Evolutionary conservation across 345 rosid species (phyloP).

Genomic region (Citrus unshiu): DNA sequence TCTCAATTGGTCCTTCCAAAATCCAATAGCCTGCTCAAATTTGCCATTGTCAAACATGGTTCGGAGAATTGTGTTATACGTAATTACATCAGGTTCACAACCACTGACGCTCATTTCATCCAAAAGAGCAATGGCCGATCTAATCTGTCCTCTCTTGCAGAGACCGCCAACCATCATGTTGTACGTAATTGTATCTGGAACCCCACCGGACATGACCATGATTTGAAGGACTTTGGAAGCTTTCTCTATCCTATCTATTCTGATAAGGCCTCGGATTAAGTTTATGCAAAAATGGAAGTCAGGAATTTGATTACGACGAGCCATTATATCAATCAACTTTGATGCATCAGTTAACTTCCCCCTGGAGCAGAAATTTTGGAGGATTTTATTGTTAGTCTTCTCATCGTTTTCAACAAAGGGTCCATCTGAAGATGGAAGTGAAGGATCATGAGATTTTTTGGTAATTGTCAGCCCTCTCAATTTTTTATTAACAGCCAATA

Average conservation of each 20-base stretch:
- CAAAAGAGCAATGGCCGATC: slow-evolving; percentile 53
- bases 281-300: slow-evolving; percentile 62
- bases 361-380: slow-evolving; percentile 47
- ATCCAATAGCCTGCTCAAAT: slow-evolving; percentile 55
- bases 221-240: slow-evolving; percentile 54
- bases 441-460: slow-evolving; percentile 23
- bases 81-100: slow-evolving; percentile 72
- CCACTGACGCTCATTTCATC: slow-evolving; percentile 81
- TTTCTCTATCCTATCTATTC: slow-evolving; percentile 49
- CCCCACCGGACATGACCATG: slow-evolving; percentile 84
- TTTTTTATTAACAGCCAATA: slow-evolving; percentile 18
- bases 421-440: slow-evolving; percentile 33
- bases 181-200: slow-evolving; percentile 75
- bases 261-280: slow-evolving; percentile 65
- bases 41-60: slow-evolving; percentile 53
- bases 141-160: slow-evolving; percentile 56
- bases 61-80: slow-evolving; percentile 71
- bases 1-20: slow-evolving; percentile 66
- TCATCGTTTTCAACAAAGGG: slow-evolving; percentile 47
- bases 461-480: slow-evolving; percentile 23
- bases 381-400: slow-evolving; percentile 62
- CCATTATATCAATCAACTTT: slow-evolving; percentile 67
- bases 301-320: slow-evolving; percentile 72
- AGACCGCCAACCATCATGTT: slow-evolving; percentile 73
- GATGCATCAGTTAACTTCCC: slow-evolving; percentile 56